Base-by-base conservation (phyloP, 495 filamentous ascomycete genomes). In the Xylona heveae region DNA sequence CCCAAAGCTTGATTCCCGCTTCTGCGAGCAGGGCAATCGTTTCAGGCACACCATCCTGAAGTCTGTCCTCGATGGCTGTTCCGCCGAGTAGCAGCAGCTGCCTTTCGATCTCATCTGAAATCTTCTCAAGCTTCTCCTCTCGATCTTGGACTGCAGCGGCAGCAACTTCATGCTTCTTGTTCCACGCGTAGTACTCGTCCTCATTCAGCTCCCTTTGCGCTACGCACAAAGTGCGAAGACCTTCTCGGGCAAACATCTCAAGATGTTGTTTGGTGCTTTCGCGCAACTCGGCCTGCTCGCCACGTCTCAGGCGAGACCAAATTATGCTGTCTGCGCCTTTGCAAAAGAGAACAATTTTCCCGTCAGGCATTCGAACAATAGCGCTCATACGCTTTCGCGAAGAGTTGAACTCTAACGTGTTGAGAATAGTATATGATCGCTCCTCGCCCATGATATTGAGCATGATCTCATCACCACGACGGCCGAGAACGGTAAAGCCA, bases 1-100 rank as follows among this genome's bases (percentile, higher is more conserved):
- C 90, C 90, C 90, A 99, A n/a, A 99, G 68, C 48, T 99, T 99
- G 54, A 99, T 94, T 38, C 90, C 90, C 30, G 90, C 90, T 36
- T 82, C 73, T 24, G 75, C 85, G 33, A 99, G 71, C 30, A 99
- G 55, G 34, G 77, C 78, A 41, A 99, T 99, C 2, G 90, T 85
- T 43, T 94, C 90, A 6, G 90, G 90, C 9, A 99, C 90, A 39
- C 88, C 90, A 42, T 95, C 88, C 51, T 99, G 90, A 26, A 99
- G 60, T 49, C 84, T 69, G 61, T 99, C 90, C 50, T 99, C 90
- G 44, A 99, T 99, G 22, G 90, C 90, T 27, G 90, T 99, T 14
- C 90, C 90, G 28, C 90, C 90, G 21, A 99, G 58, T 21, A 99
- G 69, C 38, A 67, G 82, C 8, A 99, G 62, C 10, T 92, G 71